phyloP scores from a whole-genome alignment of 73 alveolate genomes.

The Symbiodinium pilosum region DNA sequence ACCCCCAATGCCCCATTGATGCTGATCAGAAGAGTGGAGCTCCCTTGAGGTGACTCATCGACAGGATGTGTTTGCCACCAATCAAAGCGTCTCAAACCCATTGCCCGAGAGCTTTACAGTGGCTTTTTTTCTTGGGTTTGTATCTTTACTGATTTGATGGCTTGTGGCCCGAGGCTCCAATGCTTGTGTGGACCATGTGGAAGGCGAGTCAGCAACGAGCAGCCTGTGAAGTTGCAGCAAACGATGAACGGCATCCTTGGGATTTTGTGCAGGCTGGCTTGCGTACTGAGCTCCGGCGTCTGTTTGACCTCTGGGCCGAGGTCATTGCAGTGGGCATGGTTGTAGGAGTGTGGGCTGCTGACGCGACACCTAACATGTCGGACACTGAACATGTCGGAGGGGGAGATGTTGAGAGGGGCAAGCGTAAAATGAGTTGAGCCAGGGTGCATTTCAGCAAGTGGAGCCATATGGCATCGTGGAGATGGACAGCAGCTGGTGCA shows the following conservation, averaged over 20 bases:
- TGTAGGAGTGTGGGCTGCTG: too few species aligned
- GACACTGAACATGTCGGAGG: too few species aligned
- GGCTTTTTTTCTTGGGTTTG: too few species aligned
- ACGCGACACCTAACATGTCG: too few species aligned
- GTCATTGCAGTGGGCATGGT: neutral
- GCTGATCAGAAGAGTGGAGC: too few species aligned
- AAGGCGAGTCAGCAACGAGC: neutral
- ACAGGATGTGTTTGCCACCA: neutral
- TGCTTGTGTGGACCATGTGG: constrained; percentile 22
- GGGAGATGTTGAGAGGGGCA: too few species aligned
- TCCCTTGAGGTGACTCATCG: neutral
- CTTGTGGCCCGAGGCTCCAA: neutral
- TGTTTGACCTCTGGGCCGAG: neutral
- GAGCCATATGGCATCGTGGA: neutral
- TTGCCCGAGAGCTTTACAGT: too few species aligned
- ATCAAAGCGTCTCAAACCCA: neutral
- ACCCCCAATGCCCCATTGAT: too few species aligned
- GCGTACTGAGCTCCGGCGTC: neutral
- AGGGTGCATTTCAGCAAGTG: neutral
- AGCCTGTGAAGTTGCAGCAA: too few species aligned
- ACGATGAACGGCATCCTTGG: neutral
- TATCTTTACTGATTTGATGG: too few species aligned
- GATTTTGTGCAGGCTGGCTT: neutral
- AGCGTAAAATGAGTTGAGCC: neutral
- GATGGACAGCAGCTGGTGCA: constrained; percentile 7